phyloP scores from a whole-genome alignment of 129 eudicot genomes.

The Rutidosis leptorrhynchoides region DNA sequence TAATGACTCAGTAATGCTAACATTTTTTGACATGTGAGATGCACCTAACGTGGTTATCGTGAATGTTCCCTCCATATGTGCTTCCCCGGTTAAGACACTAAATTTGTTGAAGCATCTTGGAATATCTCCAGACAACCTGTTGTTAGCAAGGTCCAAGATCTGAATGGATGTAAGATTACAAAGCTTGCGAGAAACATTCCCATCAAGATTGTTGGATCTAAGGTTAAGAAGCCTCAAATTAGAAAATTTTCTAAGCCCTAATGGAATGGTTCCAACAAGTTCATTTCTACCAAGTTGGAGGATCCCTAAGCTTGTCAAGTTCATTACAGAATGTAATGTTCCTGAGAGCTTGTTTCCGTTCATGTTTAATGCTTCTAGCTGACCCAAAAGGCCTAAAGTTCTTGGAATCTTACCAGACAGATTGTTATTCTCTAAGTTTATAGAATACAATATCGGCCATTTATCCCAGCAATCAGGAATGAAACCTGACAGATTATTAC shows the following conservation, averaged over 20 bases:
- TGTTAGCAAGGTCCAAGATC: constrained; percentile 29
- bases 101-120: constrained; percentile 34
- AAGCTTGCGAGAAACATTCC: constrained; percentile 26
- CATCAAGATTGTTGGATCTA: constrained; percentile 21
- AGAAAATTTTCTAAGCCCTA: constrained; percentile 19
- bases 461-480: constrained; percentile 29
- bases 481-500: constrained; percentile 27
- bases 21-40: not conserved
- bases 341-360: constrained; percentile 28
- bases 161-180: constrained; percentile 25
- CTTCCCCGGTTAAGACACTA: not conserved
- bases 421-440: constrained; percentile 21
- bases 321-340: constrained; percentile 16
- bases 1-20: not conserved
- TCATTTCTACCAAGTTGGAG: constrained; percentile 31
- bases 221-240: constrained; percentile 21
- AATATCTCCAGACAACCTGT: constrained; percentile 28
- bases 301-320: not conserved
- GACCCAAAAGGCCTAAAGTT: constrained; percentile 5
- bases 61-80: not conserved
- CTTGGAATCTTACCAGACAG: constrained; percentile 28
- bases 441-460: constrained; percentile 10
- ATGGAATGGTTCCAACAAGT: constrained; percentile 23
- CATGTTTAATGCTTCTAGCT: constrained; percentile 15
- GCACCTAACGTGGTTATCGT: not conserved